Conservation (phyloP, 2,329 filamentous ascomycete species). For the Aspergillus sp. region DNA sequence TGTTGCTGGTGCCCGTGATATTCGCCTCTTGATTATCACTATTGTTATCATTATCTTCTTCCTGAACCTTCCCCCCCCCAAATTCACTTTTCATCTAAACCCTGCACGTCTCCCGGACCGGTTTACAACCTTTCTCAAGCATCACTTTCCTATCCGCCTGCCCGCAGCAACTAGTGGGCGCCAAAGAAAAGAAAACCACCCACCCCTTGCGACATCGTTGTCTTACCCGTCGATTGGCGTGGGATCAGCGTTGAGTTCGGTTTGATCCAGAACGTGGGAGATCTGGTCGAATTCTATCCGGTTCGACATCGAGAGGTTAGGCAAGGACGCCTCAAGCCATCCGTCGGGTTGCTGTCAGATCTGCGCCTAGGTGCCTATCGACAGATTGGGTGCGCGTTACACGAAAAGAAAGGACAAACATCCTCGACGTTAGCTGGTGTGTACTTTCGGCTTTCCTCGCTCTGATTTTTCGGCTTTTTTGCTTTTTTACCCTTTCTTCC, state of each 20-base stretch:
- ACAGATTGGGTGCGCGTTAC: constrained; percentile 34
- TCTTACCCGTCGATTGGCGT: not conserved
- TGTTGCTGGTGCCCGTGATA: constrained; percentile 9
- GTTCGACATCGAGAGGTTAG: constrained; percentile 8
- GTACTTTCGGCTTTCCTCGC: constrained; percentile 19
- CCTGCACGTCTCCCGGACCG: constrained; percentile 23
- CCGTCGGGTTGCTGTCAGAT: constrained; percentile 18
- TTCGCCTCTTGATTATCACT: not conserved
- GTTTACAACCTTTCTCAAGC: constrained; percentile 28
- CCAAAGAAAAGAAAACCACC: constrained; percentile 9
- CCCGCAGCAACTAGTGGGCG: constrained; percentile 11
- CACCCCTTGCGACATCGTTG: not conserved
- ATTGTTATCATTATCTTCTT: constrained; percentile 1
- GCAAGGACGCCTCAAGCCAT: constrained; percentile 17
- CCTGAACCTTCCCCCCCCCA: not conserved
- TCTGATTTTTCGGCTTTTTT: constrained; percentile 6
- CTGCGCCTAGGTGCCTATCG: constrained; percentile 23
- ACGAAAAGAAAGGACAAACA: constrained; percentile 33
- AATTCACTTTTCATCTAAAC: constrained; percentile 1
- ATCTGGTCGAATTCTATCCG: constrained; percentile 6
- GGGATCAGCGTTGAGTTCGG: not conserved
- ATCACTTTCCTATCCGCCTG: constrained; percentile 20
- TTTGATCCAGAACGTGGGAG: constrained; percentile 11
- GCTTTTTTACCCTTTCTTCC: constrained; percentile 1
- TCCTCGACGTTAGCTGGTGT: constrained; percentile 31